Evolutionary conservation across 2,329 filamentous ascomycete genomes (phyloP).

Genomic region (Aspergillus pseudotamarii): DNA sequence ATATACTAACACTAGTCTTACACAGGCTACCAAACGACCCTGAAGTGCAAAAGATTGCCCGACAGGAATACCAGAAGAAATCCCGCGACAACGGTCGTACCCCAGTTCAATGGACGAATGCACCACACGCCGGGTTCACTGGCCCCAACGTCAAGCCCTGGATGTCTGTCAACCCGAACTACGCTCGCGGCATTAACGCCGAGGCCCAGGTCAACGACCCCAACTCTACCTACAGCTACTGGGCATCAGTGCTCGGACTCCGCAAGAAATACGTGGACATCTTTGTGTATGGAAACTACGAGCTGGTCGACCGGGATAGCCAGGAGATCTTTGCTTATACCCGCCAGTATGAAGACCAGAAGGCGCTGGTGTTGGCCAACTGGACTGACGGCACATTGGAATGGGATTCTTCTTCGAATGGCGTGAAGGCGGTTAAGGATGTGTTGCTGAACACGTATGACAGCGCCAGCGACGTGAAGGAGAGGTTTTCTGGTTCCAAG

Average conservation of each 20-base stretch:
- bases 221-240: slow-evolving; percentile 62
- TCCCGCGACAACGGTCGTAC: slow-evolving; percentile 69
- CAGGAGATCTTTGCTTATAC: slow-evolving; percentile 60
- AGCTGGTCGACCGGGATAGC: slow-evolving; percentile 56
- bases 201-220: slow-evolving; percentile 44
- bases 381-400: slow-evolving; percentile 36
- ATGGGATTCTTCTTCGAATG: slow-evolving; percentile 36
- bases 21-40: slow-evolving; percentile 35
- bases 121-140: slow-evolving; percentile 67
- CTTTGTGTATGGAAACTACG: slow-evolving; percentile 69
- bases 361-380: slow-evolving; percentile 40
- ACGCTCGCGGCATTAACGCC: slow-evolving; percentile 62
- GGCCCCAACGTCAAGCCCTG: slow-evolving; percentile 58
- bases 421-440: slow-evolving; percentile 28
- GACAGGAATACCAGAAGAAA: slow-evolving; percentile 43
- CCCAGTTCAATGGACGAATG: slow-evolving; percentile 71
- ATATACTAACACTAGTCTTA: not conserved
- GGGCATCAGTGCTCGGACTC: slow-evolving; percentile 60
- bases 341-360: slow-evolving; percentile 40
- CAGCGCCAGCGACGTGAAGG: slow-evolving; percentile 18
- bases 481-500: slow-evolving; percentile 26
- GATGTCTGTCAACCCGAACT: slow-evolving; percentile 71
- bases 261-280: slow-evolving; percentile 65
- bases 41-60: slow-evolving; percentile 32
- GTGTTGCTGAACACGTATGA: slow-evolving; percentile 39